Evolutionary conservation across 2,329 filamentous ascomycete species (phyloP).

Genomic region (Neopestalotiopsis sp.): DNA sequence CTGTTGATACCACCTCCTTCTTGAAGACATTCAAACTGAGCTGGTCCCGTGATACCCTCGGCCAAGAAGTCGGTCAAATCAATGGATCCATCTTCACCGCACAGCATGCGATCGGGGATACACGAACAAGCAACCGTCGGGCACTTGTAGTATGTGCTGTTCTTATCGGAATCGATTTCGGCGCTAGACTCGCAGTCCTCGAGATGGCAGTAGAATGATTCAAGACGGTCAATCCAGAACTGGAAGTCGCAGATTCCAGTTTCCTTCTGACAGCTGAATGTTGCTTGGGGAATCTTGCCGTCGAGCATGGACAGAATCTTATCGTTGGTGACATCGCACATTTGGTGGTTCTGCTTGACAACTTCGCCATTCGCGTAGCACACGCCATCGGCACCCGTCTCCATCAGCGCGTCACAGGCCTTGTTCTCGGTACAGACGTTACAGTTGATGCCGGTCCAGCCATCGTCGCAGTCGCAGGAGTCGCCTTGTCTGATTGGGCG

Average conservation of each 20-base stretch:
- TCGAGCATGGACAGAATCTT: constrained; percentile 90
- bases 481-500: constrained; percentile 74
- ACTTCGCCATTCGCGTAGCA: constrained; percentile 92
- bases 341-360: constrained; percentile 94
- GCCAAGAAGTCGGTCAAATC: constrained; percentile 90
- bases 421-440: constrained; percentile 87
- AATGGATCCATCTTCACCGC: constrained; percentile 87
- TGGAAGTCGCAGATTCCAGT: constrained; percentile 88
- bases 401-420: constrained; percentile 89
- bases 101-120: constrained; percentile 90
- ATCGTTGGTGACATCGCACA: constrained; percentile 95
- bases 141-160: constrained; percentile 85
- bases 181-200: constrained; percentile 78
- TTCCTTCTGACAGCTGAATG: constrained; percentile 85
- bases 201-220: constrained; percentile 96
- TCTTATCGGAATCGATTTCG: constrained; percentile 71
- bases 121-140: constrained; percentile 85
- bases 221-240: constrained; percentile 93
- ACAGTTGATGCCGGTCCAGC: constrained; percentile 97
- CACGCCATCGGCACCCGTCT: constrained; percentile 78
- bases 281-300: constrained; percentile 87
- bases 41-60: constrained; percentile 84
- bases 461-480: constrained; percentile 84
- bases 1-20: constrained; percentile 65
- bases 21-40: constrained; percentile 77